phyloP scores from a whole-genome alignment of 23 red algal genomes.

The Gracilariopsis chorda region DNA sequence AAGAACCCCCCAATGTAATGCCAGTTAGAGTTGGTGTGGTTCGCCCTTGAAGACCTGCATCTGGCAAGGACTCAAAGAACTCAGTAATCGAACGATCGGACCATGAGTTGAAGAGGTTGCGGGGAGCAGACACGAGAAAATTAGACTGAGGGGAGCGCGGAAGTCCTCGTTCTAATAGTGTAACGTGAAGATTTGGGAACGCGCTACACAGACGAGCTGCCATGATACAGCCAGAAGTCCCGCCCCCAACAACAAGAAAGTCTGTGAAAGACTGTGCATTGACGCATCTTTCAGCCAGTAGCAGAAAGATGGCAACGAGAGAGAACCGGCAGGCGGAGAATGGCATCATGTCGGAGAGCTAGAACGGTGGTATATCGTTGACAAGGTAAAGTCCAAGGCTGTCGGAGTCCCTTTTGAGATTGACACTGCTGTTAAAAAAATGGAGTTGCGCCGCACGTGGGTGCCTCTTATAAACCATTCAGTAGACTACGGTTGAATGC shows the following conservation, averaged over 20 bases:
- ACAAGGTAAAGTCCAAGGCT: too few relatives aligned
- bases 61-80: slow-evolving; percentile 7
- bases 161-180: slow-evolving; percentile 40
- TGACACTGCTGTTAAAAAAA: too few relatives aligned
- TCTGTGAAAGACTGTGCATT: too few relatives aligned
- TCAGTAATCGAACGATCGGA: slow-evolving; percentile 14
- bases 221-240: slow-evolving; percentile 57
- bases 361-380: too few relatives aligned
- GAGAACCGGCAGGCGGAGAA: too few relatives aligned
- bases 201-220: slow-evolving; percentile 54
- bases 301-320: too few relatives aligned
- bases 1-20: slow-evolving; percentile 56
- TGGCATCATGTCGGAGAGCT: too few relatives aligned
- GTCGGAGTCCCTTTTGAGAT: too few relatives aligned
- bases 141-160: slow-evolving; percentile 22
- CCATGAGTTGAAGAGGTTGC: slow-evolving; percentile 14
- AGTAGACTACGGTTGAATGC: too few relatives aligned
- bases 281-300: too few relatives aligned
- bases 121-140: slow-evolving; percentile 28
- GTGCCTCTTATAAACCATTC: too few relatives aligned
- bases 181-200: slow-evolving; percentile 19
- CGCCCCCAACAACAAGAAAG: slow-evolving; percentile 64
- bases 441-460: too few relatives aligned
- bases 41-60: not conserved
- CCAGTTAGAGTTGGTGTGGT: slow-evolving; percentile 7